Conservation (phyloP, 345 rosid species). For the Orychophragmus violaceus region DNA sequence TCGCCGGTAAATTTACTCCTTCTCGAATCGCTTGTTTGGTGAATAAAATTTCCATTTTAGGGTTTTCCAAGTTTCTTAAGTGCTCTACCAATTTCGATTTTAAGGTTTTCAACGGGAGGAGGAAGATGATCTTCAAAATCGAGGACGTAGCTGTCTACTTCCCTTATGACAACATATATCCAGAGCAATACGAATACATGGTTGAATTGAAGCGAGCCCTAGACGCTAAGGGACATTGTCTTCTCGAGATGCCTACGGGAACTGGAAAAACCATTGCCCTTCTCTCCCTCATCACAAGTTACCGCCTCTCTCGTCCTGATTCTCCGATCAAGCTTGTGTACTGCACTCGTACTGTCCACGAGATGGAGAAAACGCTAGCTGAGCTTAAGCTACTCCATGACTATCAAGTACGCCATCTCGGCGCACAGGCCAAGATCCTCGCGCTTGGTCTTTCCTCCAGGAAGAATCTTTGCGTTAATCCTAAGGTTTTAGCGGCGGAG, state of each 20-base stretch:
- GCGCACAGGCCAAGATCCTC: constrained; percentile 63
- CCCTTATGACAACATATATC: constrained; percentile 92
- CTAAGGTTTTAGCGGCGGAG: constrained; percentile 66
- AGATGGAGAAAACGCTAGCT: constrained; percentile 95
- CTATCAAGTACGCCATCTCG: constrained; percentile 64
- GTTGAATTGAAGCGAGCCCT: constrained; percentile 87
- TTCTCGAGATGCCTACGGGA: constrained; percentile 98
- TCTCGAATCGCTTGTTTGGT: constrained; percentile 3
- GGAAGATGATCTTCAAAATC: constrained; percentile 73
- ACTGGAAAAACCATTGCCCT: constrained; percentile 96
- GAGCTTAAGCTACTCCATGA: constrained; percentile 73
- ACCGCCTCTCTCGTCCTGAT: constrained; percentile 59
- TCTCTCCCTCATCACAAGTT: constrained; percentile 89
- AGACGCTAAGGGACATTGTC: constrained; percentile 97
- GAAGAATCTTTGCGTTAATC: constrained; percentile 84
- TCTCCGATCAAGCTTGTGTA: constrained; percentile 75
- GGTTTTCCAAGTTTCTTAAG: neutral
- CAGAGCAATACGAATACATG: constrained; percentile 93
- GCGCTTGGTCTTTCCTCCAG: constrained; percentile 83
- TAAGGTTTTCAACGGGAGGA: constrained; percentile 7
- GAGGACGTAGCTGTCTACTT: constrained; percentile 87
- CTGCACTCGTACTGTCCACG: constrained; percentile 97
- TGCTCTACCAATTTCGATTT: neutral
- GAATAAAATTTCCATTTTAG: neutral
- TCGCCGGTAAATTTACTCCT: neutral